Base-by-base conservation (phyloP, 768 basidiomycete species). In the Gymnopilus dilepis region DNA sequence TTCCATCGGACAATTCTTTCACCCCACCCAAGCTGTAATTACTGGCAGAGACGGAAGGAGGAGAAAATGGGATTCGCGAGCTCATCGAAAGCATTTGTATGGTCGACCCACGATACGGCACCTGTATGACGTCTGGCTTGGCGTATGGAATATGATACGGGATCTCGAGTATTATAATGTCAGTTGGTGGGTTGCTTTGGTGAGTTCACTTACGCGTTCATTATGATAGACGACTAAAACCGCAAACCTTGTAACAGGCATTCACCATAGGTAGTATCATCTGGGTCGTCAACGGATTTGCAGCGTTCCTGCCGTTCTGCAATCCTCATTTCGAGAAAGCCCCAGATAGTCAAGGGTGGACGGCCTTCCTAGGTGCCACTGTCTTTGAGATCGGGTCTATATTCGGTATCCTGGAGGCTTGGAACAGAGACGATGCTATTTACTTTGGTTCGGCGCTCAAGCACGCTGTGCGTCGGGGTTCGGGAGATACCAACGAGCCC, bases 351-450 rank as follows among this genome's bases (percentile, higher is more conserved):
- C 59, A 75, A 2, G 80, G 82, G 9, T 83, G 82, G 70, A 76
- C 80, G 2, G 85, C 84, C 0, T 88, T 83, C 69, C 61, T 84
- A 1, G 87, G 87, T 1, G 86, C 85, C 1, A 83, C 84, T 2
- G 74, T 86, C n/a, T 89, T 89, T 75, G 82, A 83, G 60, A 58
- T 85, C 53, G 86, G 86, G 12, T 77, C 83, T 0, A 76, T 85
- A 28, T 73, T 83, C 22, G 82, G 82, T 50, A 76, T 86, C 22
- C 77, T 82, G 66, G 86, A 87, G 65, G 85, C 84, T 0, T 81
- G 81, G 77, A 84, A 84, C 62, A 72, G 80, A 19, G 79, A 76
- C 19, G 78, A 62, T 7, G 50, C 48, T 11, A 33, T 56, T n/a
- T 43, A 31, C 22, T 58, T 62, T 42, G 61, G 61, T 19, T 58